Evolutionary conservation across 2,329 filamentous ascomycete genomes (phyloP), one percentile per base, ranked within the genome.

Genomic region (Claviceps citrina): DNA sequence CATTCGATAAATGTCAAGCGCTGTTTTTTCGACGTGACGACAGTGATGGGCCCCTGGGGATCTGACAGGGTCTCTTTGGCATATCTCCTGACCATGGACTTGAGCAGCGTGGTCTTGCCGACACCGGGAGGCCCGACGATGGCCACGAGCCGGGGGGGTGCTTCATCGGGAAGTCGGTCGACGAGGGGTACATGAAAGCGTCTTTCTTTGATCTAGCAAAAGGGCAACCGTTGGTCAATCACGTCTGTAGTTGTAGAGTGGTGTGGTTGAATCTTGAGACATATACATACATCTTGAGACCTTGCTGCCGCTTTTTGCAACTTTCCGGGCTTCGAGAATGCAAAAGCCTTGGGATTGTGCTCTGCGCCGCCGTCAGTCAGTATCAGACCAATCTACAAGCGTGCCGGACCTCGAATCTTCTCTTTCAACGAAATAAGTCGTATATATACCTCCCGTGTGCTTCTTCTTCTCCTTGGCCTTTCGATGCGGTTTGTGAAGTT

Each of bases 1-100:
- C 85, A 94, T 73, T 98, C 91, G 54, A 98, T 65, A 57, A 98
- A 95, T 0, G 91, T 98, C 36, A 98, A 72, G 28, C 91, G 79
- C 57, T 94, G 81, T 54, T 89, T 83, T 66, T 96, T 98, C 43
- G 87, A 93, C 0, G 91, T 96, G 35, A 98, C 87, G 37, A 98
- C 82, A 2, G 93, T 98, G 44, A 98, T 79, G 4, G 91, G 91
- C 0, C 91, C 91, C 50, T 83, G 81, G 1, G 91, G 91, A 25
- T 89, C 79, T 24, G 85, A 81, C 31, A 98, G 74, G 0, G 85
- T 89, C 59, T 98, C 91, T 58, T 98, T 98, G 34, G 91, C 84
- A 65, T 96, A 96, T 58, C 91, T 74, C 49, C 85, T 80, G 53
- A 98, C 83, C 43, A 98, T 69, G 10, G 87, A 95, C 59, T 96